Conservation (phyloP, 495 filamentous ascomycete genomes). For the Penicillium soppii region DNA sequence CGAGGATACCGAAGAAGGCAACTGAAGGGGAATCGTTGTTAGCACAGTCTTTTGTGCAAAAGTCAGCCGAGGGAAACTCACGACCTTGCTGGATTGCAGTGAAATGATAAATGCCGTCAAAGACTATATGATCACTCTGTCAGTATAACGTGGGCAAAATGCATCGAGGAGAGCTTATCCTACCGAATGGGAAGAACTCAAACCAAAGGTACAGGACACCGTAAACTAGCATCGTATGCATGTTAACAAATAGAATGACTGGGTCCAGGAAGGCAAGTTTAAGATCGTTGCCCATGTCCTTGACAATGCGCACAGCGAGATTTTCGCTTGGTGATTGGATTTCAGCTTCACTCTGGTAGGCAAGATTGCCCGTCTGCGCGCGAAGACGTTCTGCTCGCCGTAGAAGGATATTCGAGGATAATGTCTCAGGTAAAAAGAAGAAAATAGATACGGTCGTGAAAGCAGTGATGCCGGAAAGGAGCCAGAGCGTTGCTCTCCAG, state of each 20-base stretch:
- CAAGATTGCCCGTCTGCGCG: neutral
- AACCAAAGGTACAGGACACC: constrained; percentile 15
- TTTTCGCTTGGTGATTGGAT: neutral
- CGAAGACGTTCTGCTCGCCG: constrained; percentile 48
- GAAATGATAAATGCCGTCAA: constrained; percentile 15
- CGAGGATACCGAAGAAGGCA: constrained; percentile 14
- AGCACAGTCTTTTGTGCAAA: too few species aligned
- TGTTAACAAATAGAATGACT: constrained; percentile 16
- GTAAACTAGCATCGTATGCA: constrained; percentile 16
- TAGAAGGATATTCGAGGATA: constrained; percentile 50
- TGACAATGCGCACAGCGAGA: neutral
- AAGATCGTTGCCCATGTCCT: constrained; percentile 8
- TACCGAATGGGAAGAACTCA: constrained; percentile 18
- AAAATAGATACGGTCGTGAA: constrained; percentile 39
- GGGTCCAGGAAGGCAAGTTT: constrained; percentile 14
- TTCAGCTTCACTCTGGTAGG: neutral
- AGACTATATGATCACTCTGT: constrained; percentile 13
- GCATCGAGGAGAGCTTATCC: too few species aligned
- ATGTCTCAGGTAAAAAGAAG: constrained; percentile 50
- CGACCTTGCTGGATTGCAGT: constrained; percentile 11
- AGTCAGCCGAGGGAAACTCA: constrained; percentile 5
- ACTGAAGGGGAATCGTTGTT: constrained; percentile 3
- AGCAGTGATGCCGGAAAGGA: constrained; percentile 30
- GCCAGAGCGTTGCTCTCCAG: constrained; percentile 12
- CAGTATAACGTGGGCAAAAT: too few species aligned